A percentile compares a stretch with the other conserved stretches of the same genome.
Evolutionary conservation across 1,284 basidiomycete genomes (phyloP).

Genomic region (Leccinum pachyderme): DNA sequence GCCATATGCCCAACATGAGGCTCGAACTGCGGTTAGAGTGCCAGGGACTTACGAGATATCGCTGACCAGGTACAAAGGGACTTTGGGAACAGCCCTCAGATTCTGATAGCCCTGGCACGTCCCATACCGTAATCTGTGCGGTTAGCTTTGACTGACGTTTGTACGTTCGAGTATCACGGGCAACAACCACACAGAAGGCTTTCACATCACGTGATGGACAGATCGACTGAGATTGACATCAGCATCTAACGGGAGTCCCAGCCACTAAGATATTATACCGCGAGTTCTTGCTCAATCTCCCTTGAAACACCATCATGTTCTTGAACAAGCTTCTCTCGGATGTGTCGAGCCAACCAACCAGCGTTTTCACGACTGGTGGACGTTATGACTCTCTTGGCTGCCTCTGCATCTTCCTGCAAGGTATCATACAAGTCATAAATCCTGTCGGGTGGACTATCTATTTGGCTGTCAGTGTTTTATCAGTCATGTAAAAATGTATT

Average conservation of each 20-base stretch:
- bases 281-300: constrained; percentile 69
- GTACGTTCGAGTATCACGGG: constrained; percentile 64
- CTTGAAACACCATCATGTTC: constrained; percentile 52
- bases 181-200: constrained; percentile 76
- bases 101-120: constrained; percentile 55
- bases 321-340: constrained; percentile 48
- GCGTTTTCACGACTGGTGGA: constrained; percentile 47
- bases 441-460: constrained; percentile 53
- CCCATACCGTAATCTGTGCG: constrained; percentile 85
- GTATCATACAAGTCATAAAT: constrained; percentile 68
- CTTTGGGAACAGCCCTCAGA: constrained; percentile 53
- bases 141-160: constrained; percentile 52
- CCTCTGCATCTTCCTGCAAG: constrained; percentile 50
- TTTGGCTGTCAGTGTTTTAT: background rate
- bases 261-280: constrained; percentile 41
- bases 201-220: constrained; percentile 82
- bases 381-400: constrained; percentile 42
- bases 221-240: constrained; percentile 42
- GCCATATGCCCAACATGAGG: constrained; percentile 1
- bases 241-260: constrained; percentile 1
- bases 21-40: background rate
- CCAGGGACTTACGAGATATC: constrained; percentile 57
- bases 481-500: background rate
- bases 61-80: constrained; percentile 61
- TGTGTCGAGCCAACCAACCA: constrained; percentile 61